Evolutionary conservation across 495 filamentous ascomycete species (phyloP).

Genomic region (Clavariopsis aquatica): DNA sequence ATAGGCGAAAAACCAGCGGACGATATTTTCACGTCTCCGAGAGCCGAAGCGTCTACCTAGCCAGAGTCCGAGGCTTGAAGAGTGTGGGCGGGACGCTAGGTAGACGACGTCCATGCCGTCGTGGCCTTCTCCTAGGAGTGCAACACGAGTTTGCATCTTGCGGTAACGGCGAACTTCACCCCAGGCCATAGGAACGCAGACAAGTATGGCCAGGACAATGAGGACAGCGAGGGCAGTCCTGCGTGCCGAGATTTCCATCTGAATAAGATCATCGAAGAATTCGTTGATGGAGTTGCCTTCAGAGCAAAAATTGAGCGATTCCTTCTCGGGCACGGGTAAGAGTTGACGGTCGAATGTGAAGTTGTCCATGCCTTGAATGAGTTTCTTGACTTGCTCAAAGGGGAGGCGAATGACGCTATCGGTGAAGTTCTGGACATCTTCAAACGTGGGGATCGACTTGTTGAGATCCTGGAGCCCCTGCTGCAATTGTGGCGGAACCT

Average conservation of each 20-base stretch:
- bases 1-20: conserved; percentile 86
- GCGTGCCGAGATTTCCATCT: conserved; percentile 61
- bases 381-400: conserved; percentile 71
- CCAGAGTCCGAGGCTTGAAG: conserved; percentile 69
- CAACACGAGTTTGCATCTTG: conserved; percentile 66
- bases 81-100: conserved; percentile 77
- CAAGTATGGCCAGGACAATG: conserved; percentile 66
- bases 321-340: conserved; percentile 79
- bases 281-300: conserved; percentile 78
- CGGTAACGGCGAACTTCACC: conserved; percentile 79
- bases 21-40: conserved; percentile 66
- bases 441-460: conserved; percentile 76
- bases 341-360: conserved; percentile 76
- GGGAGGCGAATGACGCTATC: conserved; percentile 69
- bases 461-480: conserved; percentile 68
- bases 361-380: conserved; percentile 65
- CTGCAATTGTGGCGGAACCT: conserved; percentile 66
- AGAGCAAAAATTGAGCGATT: conserved; percentile 83
- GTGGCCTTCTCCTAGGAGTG: conserved; percentile 63
- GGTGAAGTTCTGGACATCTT: conserved; percentile 75
- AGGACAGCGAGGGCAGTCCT: conserved; percentile 75
- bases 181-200: conserved; percentile 73
- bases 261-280: conserved; percentile 75
- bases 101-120: conserved; percentile 90
- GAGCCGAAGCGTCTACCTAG: conserved; percentile 67